Base-by-base conservation (phyloP, 2,329 filamentous ascomycete genomes). In the Pseudogymnoascus sp. region DNA sequence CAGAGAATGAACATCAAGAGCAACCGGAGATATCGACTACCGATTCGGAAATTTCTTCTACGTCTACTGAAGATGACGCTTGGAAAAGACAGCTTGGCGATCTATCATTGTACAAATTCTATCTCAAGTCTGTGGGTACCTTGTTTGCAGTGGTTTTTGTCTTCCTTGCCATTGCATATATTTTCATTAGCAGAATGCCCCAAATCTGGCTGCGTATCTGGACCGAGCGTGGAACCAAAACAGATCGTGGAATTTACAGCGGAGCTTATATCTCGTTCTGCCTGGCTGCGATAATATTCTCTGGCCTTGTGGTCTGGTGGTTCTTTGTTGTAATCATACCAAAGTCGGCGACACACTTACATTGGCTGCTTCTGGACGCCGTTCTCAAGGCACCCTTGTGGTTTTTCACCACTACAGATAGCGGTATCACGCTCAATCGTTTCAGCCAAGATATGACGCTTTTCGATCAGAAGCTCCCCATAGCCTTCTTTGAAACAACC, bases 341-440 rank as follows among this genome's bases (percentile, higher is more conserved):
- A 37, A 37, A 37, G 36, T 37, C 36, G 36, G 36, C 36, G 36
- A 37, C 36, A 37, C 36, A 37, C 36, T 37, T 37, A 37, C 82
- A 84, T 65, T 73, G 73, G 60, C 76, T 72, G 50, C 72, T 84
- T 1, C 71, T 84, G 10, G 73, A 74, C 8, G 80, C 80, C 2
- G 80, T 82, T 11, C 42, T 65, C 10, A 68, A 68, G 1, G 78
- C 78, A 1, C 76, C 78, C 1, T 64, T 81, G 38, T 66, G 66
- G 5, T 79, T 80, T 65, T 78, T 80, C 60, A 74, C 75, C 0
- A 72, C 64, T 0, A 79, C 76, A 0, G 79, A 81, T 64, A 71
- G 71, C 0, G 79, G 79, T 2, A 67, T 74, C 1, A 71, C 78
- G 25, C 76, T 75, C 4, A 80, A 79, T 25, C 66, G 78, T 5